Percentiles rank a stretch among this genome's conserved stretches.
These are phyloP conservation scores for Ophioceras dolichostomum DNA, from an alignment of 2,329 filamentous ascomycete species.

Conservation along the genomic window DNA sequence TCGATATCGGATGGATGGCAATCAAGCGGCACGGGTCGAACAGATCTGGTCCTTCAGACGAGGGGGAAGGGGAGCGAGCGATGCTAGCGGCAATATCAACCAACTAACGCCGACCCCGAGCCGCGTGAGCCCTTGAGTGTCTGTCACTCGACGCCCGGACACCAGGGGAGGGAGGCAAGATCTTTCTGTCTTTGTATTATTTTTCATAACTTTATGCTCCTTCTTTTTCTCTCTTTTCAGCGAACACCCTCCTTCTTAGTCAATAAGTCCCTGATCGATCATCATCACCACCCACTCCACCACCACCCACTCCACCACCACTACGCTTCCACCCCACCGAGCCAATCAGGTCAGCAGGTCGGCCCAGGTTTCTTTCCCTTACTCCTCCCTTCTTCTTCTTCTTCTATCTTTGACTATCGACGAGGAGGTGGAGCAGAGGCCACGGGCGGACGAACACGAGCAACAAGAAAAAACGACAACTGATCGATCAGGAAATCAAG, in stretches of 20 bases:
- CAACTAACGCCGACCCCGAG: background rate
- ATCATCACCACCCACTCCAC: background rate
- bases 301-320: background rate
- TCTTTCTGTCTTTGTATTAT: background rate
- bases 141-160: too few relatives aligned
- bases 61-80: too few relatives aligned
- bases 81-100: background rate
- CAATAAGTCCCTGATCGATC: background rate
- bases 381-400: too few relatives aligned
- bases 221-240: background rate
- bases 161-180: too few relatives aligned
- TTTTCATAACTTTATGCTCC: background rate
- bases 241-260: background rate
- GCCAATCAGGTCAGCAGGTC: too few relatives aligned
- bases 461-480: background rate
- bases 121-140: background rate
- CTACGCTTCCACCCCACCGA: background rate
- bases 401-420: too few relatives aligned
- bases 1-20: background rate
- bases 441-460: background rate
- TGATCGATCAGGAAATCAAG: background rate
- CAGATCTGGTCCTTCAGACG: too few relatives aligned
- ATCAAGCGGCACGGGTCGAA: background rate
- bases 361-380: too few relatives aligned
- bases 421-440: too few relatives aligned